Base-by-base conservation (phyloP, 768 basidiomycete species). In the Suillus luteus region DNA sequence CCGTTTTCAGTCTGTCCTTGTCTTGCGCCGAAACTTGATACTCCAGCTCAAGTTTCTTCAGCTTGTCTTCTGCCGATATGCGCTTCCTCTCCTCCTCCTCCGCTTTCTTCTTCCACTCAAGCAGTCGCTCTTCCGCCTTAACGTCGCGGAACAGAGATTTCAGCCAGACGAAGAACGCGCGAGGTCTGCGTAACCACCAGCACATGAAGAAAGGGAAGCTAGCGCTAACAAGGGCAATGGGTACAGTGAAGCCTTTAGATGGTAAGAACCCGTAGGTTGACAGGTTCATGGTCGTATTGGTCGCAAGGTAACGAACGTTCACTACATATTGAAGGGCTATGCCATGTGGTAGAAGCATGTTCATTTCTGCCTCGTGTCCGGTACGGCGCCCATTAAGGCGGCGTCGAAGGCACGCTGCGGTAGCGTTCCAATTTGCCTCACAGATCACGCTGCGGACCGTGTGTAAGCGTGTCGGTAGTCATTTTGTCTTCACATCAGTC, bases 251-350 rank as follows among this genome's bases (percentile, higher is more conserved):
- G 61, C 68, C 68, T 61, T 66, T 73, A 49, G 71, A 75, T 22
- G 72, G 72, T 10, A 69, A 65, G 24, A 71, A 68, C 24, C 65
- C 69, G 52, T 73, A 64, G 31, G 72, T 72, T 44, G 75, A 68
- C 64, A 68, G 60, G 72, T 72, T 74, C 74, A 75, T 75, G 24
- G 71, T 67, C 55, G 70, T 66, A 66, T 66, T 65, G 66, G 69
- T 68, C 65, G 63, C 66, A 59, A 65, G 62, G 51, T 43, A 58
- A 62, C 58, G 62, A 67, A 63, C 65, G 66, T 62, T 64, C 62
- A 69, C 57, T 68, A 70, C 70, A 71, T 75, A 33, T 59, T 60
- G 55, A 48, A 48, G 58, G 51, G 63, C 64, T 64, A 64, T 46
- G 38, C 68, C 74, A 75, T 75, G 75, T 64, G 74, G 63, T 66